Evolutionary conservation across 2,329 filamentous ascomycete genomes (phyloP).

Genomic region (Onygena corvina): DNA sequence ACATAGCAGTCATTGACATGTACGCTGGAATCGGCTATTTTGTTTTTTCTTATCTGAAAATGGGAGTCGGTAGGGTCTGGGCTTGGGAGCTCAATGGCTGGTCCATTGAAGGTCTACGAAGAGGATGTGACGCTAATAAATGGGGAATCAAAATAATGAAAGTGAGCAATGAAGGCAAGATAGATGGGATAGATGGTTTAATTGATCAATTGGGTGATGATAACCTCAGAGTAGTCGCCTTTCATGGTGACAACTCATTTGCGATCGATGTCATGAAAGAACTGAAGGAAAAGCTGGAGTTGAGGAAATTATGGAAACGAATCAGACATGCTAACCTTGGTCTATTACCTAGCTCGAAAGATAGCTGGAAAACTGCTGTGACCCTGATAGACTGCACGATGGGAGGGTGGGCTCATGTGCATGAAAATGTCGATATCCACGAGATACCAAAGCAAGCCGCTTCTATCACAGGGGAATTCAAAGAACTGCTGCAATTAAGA

Average conservation of each 20-base stretch:
- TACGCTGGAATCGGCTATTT: slow-evolving; percentile 95
- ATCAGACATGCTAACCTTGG: slow-evolving; percentile 50
- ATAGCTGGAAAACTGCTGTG: slow-evolving; percentile 41
- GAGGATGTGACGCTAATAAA: slow-evolving; percentile 59
- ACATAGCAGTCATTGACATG: slow-evolving; percentile 53
- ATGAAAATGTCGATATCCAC: slow-evolving; percentile 45
- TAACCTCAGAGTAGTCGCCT: slow-evolving; percentile 50
- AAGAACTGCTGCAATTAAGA: slow-evolving; percentile 20
- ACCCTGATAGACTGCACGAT: slow-evolving; percentile 33
- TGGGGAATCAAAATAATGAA: slow-evolving; percentile 50
- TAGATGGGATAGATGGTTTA: slow-evolving; percentile 22
- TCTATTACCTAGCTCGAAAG: slow-evolving; percentile 42
- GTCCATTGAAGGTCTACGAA: slow-evolving; percentile 69
- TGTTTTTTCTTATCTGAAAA: slow-evolving; percentile 64
- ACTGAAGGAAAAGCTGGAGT: slow-evolving; percentile 23
- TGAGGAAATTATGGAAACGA: slow-evolving; percentile 24
- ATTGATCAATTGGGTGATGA: slow-evolving; percentile 25
- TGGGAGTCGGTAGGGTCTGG: slow-evolving; percentile 57
- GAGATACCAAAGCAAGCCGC: slow-evolving; percentile 31
- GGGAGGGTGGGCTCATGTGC: slow-evolving; percentile 48
- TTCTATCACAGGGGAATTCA: slow-evolving; percentile 33
- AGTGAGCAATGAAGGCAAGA: slow-evolving; percentile 27
- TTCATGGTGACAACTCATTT: slow-evolving; percentile 54
- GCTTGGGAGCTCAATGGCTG: slow-evolving; percentile 88
- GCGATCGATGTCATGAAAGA: slow-evolving; percentile 36